Conservation (phyloP, 2,329 filamentous ascomycete genomes). For the Botrytis medusae region DNA sequence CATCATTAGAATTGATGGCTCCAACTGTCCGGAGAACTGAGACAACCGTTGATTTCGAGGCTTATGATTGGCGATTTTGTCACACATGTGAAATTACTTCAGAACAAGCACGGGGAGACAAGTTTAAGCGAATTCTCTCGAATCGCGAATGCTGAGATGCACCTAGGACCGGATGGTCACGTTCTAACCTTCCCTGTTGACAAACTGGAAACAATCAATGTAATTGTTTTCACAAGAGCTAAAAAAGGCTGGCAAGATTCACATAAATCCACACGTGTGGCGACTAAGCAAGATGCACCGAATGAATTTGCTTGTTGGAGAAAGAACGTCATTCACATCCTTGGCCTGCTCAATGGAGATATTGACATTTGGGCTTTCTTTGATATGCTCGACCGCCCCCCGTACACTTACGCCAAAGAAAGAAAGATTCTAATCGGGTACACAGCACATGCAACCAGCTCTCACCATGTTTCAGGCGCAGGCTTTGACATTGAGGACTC, state of each 20-base stretch:
- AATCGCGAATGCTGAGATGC: conserved; percentile 48
- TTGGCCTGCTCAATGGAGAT: conserved; percentile 34
- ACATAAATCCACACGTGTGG: conserved; percentile 41
- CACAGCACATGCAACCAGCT: conserved; percentile 61
- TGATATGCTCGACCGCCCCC: conserved; percentile 43
- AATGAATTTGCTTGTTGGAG: conserved; percentile 42
- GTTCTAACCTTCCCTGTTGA: conserved; percentile 59
- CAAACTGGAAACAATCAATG: conserved; percentile 55
- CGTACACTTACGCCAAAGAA: conserved; percentile 37
- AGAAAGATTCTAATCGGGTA: conserved; percentile 56
- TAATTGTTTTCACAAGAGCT: conserved; percentile 35
- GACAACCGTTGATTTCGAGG: neutral
- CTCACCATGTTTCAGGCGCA: conserved; percentile 58
- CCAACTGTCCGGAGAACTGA: neutral
- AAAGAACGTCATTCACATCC: conserved; percentile 19
- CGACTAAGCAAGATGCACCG: conserved; percentile 40
- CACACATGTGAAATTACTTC: neutral
- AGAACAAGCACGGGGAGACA: no score
- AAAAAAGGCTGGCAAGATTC: conserved; percentile 39
- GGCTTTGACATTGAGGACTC: conserved; percentile 57
- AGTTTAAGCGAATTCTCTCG: neutral
- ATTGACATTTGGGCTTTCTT: conserved; percentile 50
- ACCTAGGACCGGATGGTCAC: conserved; percentile 54
- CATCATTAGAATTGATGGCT: neutral
- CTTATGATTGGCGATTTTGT: neutral